Base-by-base conservation (phyloP, 352 stramenopile genomes). In the Globisporangium emineosum region DNA sequence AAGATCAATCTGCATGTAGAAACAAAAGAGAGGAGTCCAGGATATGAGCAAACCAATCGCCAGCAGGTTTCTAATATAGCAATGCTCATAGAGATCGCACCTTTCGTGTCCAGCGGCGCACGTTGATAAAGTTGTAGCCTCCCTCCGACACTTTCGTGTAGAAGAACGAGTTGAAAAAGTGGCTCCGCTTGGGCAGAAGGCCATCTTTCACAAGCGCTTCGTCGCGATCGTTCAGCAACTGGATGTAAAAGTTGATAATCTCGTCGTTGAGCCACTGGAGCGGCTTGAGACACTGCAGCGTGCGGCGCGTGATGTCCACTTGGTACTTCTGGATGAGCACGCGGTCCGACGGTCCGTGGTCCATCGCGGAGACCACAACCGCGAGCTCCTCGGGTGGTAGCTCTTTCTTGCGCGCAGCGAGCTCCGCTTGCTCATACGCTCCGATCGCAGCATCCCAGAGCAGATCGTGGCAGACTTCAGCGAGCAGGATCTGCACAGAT, bases 141-240 rank as follows among this genome's bases (percentile, higher is more conserved):
- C 72, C 77, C 52, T 93, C 85, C 30, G 81, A 90, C 19, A 95
- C 77, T 54, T 93, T 93, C 0, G 84, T 83, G 59, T 89, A 92
- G 62, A 95, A 94, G 47, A 95, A 95, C 50, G 87, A 94, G 62
- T 90, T 95, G 79, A 94, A 94, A 64, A 94, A 95, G 37, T 93
- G 85, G 37, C 80, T 91, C 1, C 70, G 72, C 60, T 80, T 91
- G 9, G 68, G 23, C 30, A 93, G 45, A 25, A 69, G 60, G 0
- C 81, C 75, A 35, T 67, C 68, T 29, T 74, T 80, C 3, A 90
- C 80, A 0, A 95, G 66, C 32, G 62, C 70, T 58, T 76, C 75
- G 53, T 95, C 86, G 35, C 85, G 82, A 45, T 93, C 83, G 21
- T 65, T 81, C 52, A 95, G 77, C 69, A 95, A 56, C 64, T 94